These are phyloP conservation scores for Platanthera guangdongensis DNA, from an alignment of 106 monocot species.

Conservation along the genomic window DNA sequence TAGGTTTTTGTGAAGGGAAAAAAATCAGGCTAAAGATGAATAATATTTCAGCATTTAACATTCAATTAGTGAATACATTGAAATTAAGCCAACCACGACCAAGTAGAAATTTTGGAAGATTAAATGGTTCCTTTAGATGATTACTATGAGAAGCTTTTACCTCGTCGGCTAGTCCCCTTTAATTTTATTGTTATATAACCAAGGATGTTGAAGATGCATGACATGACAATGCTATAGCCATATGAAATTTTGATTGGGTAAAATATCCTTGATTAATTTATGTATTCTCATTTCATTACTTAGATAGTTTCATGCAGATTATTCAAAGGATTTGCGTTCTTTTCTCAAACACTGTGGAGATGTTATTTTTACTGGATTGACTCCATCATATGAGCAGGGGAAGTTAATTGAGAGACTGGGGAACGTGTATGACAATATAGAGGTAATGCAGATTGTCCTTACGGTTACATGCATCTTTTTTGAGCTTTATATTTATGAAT, in stretches of 20 bases:
- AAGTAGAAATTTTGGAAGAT: not conserved
- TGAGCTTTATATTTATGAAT: not conserved
- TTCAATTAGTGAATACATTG: not conserved
- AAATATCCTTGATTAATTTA: not conserved
- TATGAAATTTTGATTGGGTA: not conserved
- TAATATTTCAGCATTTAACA: not conserved
- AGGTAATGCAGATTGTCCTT: slow-evolving; percentile 33
- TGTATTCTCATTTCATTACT: not conserved
- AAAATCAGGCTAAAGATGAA: not conserved
- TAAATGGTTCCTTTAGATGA: not conserved
- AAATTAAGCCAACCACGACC: not conserved
- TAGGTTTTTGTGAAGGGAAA: not conserved
- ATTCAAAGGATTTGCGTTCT: slow-evolving; percentile 49
- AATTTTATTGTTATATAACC: not conserved
- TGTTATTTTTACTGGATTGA: slow-evolving; percentile 49
- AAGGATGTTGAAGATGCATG: not conserved
- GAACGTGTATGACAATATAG: slow-evolving; percentile 51
- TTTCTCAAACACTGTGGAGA: slow-evolving; percentile 77
- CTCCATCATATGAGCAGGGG: slow-evolving; percentile 40
- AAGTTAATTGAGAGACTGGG: slow-evolving; percentile 48
- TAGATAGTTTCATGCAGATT: slow-evolving; percentile 32
- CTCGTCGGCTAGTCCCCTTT: not conserved
- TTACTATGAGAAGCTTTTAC: slow-evolving; percentile 1
- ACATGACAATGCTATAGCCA: not conserved
- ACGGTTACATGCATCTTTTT: not conserved